A percentile compares a stretch with the other conserved stretches of the same genome.
These are phyloP conservation scores for Vaccinium darrowii DNA, from an alignment of 148 eudicot species.

Conservation along the genomic window DNA sequence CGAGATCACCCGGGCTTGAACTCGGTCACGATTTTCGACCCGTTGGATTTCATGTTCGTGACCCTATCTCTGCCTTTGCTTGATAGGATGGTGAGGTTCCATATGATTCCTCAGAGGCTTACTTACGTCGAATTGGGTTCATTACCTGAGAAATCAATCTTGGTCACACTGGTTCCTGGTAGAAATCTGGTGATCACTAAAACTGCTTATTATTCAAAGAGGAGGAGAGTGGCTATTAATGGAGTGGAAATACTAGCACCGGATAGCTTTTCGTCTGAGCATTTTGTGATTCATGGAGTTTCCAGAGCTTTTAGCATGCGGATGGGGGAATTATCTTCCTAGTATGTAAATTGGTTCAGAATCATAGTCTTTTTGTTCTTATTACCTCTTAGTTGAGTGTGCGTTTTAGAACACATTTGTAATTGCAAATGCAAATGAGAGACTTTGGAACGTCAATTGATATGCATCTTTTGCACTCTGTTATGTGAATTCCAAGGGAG, in stretches of 20 bases:
- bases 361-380: background rate
- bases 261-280: conserved; percentile 38
- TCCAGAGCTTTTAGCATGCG: conserved; percentile 40
- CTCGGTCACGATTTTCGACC: conserved; percentile 50
- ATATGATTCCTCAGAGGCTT: conserved; percentile 40
- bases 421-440: no score
- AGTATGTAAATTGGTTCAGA: background rate
- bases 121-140: conserved; percentile 31
- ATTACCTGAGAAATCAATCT: conserved; percentile 30
- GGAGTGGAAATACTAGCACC: conserved; percentile 47
- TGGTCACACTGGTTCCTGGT: conserved; percentile 40
- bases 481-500: no score
- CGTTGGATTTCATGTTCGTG: conserved; percentile 40
- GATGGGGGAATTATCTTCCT: conserved; percentile 24
- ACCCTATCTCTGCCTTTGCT: conserved; percentile 39
- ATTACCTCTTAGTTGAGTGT: no score
- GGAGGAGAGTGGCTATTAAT: conserved; percentile 29
- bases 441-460: background rate
- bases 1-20: conserved; percentile 36
- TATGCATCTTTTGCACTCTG: background rate
- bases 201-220: conserved; percentile 22
- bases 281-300: conserved; percentile 58
- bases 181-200: conserved; percentile 32
- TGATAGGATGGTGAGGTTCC: conserved; percentile 50
- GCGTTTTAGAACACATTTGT: no score